These are phyloP conservation scores for Cyberlindnera maritima DNA, from an alignment of 805 yeast species.

Conservation along the genomic window DNA sequence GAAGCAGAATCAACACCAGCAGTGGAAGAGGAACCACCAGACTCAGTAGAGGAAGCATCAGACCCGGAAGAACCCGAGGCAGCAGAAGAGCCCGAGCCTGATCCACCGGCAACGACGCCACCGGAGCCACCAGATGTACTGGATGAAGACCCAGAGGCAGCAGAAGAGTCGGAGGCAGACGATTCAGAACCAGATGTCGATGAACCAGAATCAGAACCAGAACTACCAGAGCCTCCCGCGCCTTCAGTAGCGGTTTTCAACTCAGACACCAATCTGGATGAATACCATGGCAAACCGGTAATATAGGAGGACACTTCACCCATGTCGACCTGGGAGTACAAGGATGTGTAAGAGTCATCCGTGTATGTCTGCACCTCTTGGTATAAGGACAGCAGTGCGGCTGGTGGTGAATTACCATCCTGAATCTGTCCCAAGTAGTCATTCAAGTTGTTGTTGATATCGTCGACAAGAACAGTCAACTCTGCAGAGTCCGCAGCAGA, in stretches of 20 bases:
- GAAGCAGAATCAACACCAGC: constrained; percentile 2
- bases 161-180: neutral
- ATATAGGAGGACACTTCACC: constrained; percentile 27
- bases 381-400: constrained; percentile 29
- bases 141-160: constrained; percentile 4
- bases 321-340: constrained; percentile 28
- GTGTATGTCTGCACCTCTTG: constrained; percentile 30
- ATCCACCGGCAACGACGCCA: neutral
- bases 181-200: constrained; percentile 1
- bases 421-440: constrained; percentile 23
- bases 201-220: constrained; percentile 1
- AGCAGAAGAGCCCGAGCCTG: constrained; percentile 8
- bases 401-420: constrained; percentile 27
- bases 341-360: constrained; percentile 33
- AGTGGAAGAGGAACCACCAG: no score
- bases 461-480: constrained; percentile 15
- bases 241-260: constrained; percentile 8
- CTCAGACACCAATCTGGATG: constrained; percentile 18
- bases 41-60: constrained; percentile 3
- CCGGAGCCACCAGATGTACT: neutral
- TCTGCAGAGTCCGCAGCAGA: constrained; percentile 5
- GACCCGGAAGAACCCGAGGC: neutral
- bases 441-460: constrained; percentile 17
- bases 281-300: constrained; percentile 34
- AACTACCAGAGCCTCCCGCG: constrained; percentile 9